Evolutionary conservation across 176 grass and related monocot genomes (phyloP).

Genomic region (Tuctoria greenei): DNA sequence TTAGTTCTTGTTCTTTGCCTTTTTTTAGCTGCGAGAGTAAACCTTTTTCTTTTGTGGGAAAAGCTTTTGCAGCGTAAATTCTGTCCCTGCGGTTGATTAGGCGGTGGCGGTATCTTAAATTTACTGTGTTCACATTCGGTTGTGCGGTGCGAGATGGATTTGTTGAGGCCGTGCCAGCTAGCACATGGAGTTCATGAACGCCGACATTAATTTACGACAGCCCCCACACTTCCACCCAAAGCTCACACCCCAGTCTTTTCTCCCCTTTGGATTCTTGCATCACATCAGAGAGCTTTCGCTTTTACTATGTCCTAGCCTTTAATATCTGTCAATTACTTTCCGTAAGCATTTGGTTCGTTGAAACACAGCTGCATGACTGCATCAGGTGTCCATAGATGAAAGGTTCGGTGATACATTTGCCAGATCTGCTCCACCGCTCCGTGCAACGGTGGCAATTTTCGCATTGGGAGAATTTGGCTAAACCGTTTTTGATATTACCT

Average conservation of each 20-base stretch:
- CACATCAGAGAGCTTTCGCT: constrained; percentile 40
- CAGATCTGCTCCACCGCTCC: constrained; percentile 10
- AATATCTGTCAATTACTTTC: constrained; percentile 31
- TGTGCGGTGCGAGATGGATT: not conserved
- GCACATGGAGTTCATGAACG: constrained; percentile 30
- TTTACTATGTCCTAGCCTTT: constrained; percentile 30
- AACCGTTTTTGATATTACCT: constrained; percentile 22
- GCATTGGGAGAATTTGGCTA: constrained; percentile 4
- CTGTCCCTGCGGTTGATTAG: constrained; percentile 20
- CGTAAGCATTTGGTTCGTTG: constrained; percentile 35
- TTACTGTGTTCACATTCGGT: not conserved
- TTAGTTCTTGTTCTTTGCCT: not conserved
- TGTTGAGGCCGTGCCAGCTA: constrained; percentile 26
- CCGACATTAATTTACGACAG: constrained; percentile 34
- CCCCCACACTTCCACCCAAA: constrained; percentile 32
- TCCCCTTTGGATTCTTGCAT: constrained; percentile 32
- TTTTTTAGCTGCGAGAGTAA: not conserved
- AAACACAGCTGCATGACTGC: not conserved
- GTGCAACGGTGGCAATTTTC: not conserved
- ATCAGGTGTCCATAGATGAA: constrained; percentile 20
- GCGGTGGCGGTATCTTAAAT: not conserved
- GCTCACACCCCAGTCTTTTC: constrained; percentile 27
- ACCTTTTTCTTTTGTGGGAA: not conserved
- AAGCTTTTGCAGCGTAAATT: constrained; percentile 1
- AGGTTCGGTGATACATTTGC: constrained; percentile 9